phyloP scores from a whole-genome alignment of 2,329 filamentous ascomycete genomes.

The Monosporascus sp. region DNA sequence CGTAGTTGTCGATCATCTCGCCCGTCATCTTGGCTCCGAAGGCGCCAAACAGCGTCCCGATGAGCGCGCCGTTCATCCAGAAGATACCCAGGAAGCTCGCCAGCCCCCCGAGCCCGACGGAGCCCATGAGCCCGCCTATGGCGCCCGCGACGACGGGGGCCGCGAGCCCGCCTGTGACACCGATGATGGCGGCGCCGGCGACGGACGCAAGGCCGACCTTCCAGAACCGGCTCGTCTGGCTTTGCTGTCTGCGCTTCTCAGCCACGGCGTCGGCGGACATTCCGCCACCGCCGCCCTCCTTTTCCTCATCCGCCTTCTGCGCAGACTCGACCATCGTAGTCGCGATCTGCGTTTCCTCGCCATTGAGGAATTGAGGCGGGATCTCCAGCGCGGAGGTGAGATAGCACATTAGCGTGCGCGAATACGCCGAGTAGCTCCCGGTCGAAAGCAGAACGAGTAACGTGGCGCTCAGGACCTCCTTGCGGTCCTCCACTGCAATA shows the following conservation, averaged over 20 bases:
- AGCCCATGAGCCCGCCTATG: constrained; percentile 77
- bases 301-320: constrained; percentile 37
- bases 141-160: constrained; percentile 84
- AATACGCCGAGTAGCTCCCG: constrained; percentile 70
- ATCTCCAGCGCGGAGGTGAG: constrained; percentile 63
- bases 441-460: constrained; percentile 66
- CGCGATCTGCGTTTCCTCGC: constrained; percentile 71
- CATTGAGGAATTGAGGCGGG: constrained; percentile 54
- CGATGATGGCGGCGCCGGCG: constrained; percentile 84
- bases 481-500: constrained; percentile 52
- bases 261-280: constrained; percentile 75
- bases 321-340: constrained; percentile 67
- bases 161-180: constrained; percentile 84
- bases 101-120: constrained; percentile 77
- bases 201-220: constrained; percentile 88
- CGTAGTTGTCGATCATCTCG: constrained; percentile 82
- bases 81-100: constrained; percentile 82
- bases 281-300: constrained; percentile 34
- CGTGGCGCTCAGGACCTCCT: constrained; percentile 62
- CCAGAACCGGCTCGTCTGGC: constrained; percentile 68
- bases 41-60: constrained; percentile 83
- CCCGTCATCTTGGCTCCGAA: constrained; percentile 78
- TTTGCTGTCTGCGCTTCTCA: constrained; percentile 66
- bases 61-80: constrained; percentile 78
- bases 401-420: constrained; percentile 61